phyloP scores from a whole-genome alignment of 2,329 filamentous ascomycete genomes.

The Pseudogymnoascus sp. region DNA sequence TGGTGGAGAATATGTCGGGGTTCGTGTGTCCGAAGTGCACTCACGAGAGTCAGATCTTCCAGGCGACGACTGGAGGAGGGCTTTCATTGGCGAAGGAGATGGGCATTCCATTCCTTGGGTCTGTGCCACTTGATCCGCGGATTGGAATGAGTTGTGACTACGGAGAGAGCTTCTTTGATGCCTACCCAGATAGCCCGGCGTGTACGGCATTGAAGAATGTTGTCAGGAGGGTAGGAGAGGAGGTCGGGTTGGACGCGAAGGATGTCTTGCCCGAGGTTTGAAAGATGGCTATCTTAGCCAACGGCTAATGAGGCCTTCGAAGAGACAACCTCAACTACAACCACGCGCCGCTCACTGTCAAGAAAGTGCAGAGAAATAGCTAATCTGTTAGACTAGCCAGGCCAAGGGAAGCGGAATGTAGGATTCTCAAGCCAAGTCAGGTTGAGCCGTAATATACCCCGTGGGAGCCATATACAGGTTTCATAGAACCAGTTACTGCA shows the following conservation, averaged over 20 bases:
- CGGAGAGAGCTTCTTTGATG: conserved; percentile 94
- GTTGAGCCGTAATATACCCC: conserved; percentile 3
- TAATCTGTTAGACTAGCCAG: neutral
- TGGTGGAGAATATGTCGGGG: conserved; percentile 97
- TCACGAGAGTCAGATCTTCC: conserved; percentile 77
- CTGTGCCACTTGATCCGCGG: conserved; percentile 83
- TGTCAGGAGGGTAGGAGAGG: conserved; percentile 61
- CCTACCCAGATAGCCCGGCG: conserved; percentile 86
- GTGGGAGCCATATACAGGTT: neutral
- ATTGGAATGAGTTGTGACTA: conserved; percentile 97
- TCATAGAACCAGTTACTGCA: neutral
- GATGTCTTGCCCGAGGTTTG: conserved; percentile 34
- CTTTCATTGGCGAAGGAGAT: conserved; percentile 74
- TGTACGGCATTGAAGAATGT: conserved; percentile 75
- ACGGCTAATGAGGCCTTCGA: neutral
- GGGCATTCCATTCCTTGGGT: conserved; percentile 78
- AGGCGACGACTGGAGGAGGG: conserved; percentile 83
- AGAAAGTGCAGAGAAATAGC: neutral
- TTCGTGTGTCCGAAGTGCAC: conserved; percentile 94
- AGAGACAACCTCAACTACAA: neutral
- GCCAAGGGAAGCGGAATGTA: neutral
- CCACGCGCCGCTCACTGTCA: neutral
- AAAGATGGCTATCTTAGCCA: neutral
- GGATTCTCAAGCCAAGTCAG: neutral
- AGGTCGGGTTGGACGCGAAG: conserved; percentile 57